A percentile compares a stretch with the other conserved stretches of the same genome.
Evolutionary conservation across 257 asterid species (phyloP).

Genomic region (Solanum rostratum): DNA sequence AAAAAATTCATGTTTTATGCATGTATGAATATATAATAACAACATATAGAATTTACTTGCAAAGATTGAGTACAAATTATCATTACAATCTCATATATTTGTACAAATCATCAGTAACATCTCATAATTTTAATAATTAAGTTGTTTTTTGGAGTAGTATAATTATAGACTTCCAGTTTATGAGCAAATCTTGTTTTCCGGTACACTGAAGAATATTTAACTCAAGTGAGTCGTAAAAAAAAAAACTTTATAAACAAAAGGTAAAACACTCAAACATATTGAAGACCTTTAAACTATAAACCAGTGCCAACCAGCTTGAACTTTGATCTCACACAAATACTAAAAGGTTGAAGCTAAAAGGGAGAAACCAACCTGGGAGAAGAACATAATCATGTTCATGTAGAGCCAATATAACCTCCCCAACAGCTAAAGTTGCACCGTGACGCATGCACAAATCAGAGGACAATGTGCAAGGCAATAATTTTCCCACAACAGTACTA

Average conservation of each 20-base stretch:
- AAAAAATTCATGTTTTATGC: background rate
- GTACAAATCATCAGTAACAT: background rate
- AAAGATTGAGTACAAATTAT: background rate
- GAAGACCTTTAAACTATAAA: background rate
- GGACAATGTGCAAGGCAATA: conserved; percentile 76
- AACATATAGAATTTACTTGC: background rate
- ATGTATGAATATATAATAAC: background rate
- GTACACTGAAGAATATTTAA: background rate
- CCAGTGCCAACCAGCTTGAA: background rate
- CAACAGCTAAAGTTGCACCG: conserved; percentile 90
- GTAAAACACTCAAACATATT: background rate
- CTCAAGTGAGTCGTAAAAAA: background rate
- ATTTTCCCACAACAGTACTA: conserved; percentile 42
- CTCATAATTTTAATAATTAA: background rate
- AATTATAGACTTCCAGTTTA: background rate
- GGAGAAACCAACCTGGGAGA: conserved; percentile 44
- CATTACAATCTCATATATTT: background rate
- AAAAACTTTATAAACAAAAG: background rate
- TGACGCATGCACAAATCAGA: conserved; percentile 95
- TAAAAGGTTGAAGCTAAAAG: conserved; percentile 1
- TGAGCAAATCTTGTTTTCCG: background rate
- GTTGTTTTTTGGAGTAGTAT: background rate
- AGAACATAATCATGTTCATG: conserved; percentile 44
- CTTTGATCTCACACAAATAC: background rate
- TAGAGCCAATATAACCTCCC: conserved; percentile 79